Conservation (phyloP, 2,329 filamentous ascomycete genomes). For the Fusarium beomiforme region DNA sequence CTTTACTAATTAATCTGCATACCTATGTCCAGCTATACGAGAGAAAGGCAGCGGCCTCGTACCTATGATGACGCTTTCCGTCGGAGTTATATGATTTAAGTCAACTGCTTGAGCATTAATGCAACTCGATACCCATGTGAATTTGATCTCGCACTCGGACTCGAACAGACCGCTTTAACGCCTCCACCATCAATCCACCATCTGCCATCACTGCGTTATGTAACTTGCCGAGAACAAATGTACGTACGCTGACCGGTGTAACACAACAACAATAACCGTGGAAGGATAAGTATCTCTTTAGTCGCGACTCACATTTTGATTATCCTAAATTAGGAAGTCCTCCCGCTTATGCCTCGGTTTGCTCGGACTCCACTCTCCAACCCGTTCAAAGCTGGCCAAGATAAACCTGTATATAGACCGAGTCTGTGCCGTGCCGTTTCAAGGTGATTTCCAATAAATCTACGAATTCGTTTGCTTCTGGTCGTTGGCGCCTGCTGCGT, state of each 20-base stretch:
- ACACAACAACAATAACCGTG: constrained; percentile 5
- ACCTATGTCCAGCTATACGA: neutral
- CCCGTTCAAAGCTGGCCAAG: neutral
- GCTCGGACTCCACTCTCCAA: constrained; percentile 2
- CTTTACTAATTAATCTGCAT: neutral
- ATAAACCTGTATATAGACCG: neutral
- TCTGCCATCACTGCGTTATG: constrained; percentile 8
- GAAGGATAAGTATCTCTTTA: neutral
- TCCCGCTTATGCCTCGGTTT: constrained; percentile 32
- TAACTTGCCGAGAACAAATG: constrained; percentile 9
- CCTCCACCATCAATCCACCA: constrained; percentile 14
- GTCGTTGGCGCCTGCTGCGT: neutral
- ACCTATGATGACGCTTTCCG: constrained; percentile 6
- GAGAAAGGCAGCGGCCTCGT: neutral
- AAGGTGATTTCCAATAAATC: neutral
- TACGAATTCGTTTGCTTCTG: neutral
- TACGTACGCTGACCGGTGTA: constrained; percentile 18
- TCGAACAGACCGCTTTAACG: constrained; percentile 6
- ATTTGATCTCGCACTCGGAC: neutral
- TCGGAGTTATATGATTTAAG: neutral
- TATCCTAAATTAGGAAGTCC: constrained; percentile 27
- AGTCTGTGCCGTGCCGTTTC: neutral
- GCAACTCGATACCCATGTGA: constrained; percentile 19
- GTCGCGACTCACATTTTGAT: constrained; percentile 14
- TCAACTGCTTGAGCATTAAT: constrained; percentile 1